A percentile compares a stretch with the other conserved stretches of the same genome.
Conservation (phyloP, 1,284 basidiomycete species). For the Sanghuangporus sanghuang region DNA sequence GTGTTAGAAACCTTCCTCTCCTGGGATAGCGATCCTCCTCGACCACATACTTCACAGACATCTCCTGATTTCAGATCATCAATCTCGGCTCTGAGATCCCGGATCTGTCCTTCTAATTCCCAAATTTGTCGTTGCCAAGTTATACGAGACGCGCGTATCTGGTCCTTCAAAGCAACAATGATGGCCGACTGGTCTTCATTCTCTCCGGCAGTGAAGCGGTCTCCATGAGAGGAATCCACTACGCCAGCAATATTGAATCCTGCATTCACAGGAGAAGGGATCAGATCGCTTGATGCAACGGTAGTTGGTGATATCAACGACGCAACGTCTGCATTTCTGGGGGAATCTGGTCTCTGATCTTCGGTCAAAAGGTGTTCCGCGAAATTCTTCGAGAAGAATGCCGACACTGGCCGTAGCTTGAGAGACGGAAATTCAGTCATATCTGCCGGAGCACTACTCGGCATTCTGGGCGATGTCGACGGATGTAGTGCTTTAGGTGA, state of each 20-base stretch:
- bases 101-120: slow-evolving; percentile 71
- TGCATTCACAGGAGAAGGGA: slow-evolving; percentile 8
- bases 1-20: slow-evolving; percentile 19
- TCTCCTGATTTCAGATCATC: slow-evolving; percentile 44
- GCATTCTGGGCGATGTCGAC: slow-evolving; percentile 20
- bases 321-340: slow-evolving; percentile 30
- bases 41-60: slow-evolving; percentile 57
- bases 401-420: slow-evolving; percentile 70
- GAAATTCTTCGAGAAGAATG: slow-evolving; percentile 68
- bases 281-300: slow-evolving; percentile 11
- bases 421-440: slow-evolving; percentile 58
- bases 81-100: slow-evolving; percentile 62
- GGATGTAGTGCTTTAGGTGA: slow-evolving; percentile 18
- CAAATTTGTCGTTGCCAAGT: slow-evolving; percentile 67
- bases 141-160: slow-evolving; percentile 51
- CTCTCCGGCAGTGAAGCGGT: not conserved
- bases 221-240: not conserved
- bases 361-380: slow-evolving; percentile 49
- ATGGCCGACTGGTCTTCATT: slow-evolving; percentile 42
- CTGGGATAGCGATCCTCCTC: slow-evolving; percentile 29
- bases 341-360: slow-evolving; percentile 23
- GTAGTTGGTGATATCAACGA: slow-evolving; percentile 15
- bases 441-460: slow-evolving; percentile 55
- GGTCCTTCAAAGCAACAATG: slow-evolving; percentile 55
- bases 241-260: not conserved